These are phyloP conservation scores for Tylopilus sp. DNA, from an alignment of 1,284 basidiomycete genomes.

Conservation along the genomic window DNA sequence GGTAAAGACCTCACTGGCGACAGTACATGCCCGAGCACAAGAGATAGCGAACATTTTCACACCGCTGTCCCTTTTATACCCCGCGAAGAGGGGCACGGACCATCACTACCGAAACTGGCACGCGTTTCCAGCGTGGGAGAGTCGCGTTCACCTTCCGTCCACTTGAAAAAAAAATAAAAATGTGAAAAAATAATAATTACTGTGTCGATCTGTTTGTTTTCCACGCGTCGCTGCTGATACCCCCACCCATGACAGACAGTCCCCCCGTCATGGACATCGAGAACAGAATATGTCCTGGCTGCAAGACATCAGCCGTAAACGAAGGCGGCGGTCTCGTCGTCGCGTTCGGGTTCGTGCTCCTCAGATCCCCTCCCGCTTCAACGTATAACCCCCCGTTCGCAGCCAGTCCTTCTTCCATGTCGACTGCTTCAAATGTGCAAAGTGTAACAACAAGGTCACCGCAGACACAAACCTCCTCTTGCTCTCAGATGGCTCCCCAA, in stretches of 20 bases:
- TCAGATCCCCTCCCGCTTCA: neutral
- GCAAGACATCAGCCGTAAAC: constrained; percentile 77
- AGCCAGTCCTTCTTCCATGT: constrained; percentile 83
- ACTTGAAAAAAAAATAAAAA: neutral
- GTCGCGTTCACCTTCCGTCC: too few species aligned
- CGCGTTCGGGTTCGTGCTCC: constrained; percentile 73
- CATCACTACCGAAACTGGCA: neutral
- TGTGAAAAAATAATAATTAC: neutral
- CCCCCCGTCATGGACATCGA: constrained; percentile 38
- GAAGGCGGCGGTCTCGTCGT: constrained; percentile 86
- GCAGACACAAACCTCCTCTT: constrained; percentile 95
- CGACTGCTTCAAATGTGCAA: constrained; percentile 82
- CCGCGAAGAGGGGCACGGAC: neutral
- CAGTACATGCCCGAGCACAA: constrained; percentile 91
- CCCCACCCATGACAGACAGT: neutral
- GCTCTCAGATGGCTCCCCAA: constrained; percentile 94
- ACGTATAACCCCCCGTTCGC: constrained; percentile 7
- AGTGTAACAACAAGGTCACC: constrained; percentile 75
- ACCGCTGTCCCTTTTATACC: neutral
- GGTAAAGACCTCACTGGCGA: constrained; percentile 89
- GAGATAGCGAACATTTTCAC: constrained; percentile 48
- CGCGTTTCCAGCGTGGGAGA: too few species aligned
- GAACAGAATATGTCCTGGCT: constrained; percentile 78
- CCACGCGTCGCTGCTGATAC: too few species aligned
- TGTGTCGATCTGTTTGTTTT: too few species aligned